These are phyloP conservation scores for Fragaria iinumae DNA, from an alignment of 306 rosid genomes.

Conservation along the genomic window DNA sequence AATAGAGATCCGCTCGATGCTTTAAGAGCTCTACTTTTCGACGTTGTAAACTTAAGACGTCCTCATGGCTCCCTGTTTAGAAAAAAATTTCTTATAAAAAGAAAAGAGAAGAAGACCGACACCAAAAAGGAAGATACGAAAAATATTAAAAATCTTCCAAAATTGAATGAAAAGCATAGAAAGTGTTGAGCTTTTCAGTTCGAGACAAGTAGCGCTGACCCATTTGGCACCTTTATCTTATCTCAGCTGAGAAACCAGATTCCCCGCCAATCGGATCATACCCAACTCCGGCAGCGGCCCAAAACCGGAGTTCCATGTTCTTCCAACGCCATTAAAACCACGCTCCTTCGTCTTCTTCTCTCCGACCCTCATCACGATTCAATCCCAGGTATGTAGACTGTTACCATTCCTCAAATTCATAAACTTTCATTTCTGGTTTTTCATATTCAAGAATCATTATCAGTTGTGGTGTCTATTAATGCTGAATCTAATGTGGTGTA, in stretches of 20 bases:
- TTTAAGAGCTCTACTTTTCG: too few species aligned
- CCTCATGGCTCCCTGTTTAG: too few species aligned
- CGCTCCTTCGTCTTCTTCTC: slow-evolving; percentile 11
- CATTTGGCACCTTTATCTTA: neutral
- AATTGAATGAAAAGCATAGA: too few species aligned
- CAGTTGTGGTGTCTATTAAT: neutral
- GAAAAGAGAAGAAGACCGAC: neutral
- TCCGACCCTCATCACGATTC: neutral
- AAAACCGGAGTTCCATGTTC: neutral
- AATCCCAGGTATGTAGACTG: neutral
- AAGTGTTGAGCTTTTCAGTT: too few species aligned
- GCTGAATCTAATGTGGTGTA: neutral
- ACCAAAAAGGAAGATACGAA: neutral
- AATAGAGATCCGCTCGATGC: too few species aligned
- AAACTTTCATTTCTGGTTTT: neutral
- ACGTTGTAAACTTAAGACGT: too few species aligned
- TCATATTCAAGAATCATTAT: neutral
- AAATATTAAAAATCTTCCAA: too few species aligned
- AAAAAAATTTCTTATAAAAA: too few species aligned
- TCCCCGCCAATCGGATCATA: slow-evolving; percentile 27
- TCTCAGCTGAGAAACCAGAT: neutral
- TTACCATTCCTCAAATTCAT: neutral
- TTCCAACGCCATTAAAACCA: neutral
- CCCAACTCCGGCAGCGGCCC: neutral
- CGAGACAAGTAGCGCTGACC: neutral